Conservation (phyloP, 345 rosid genomes). For the Raphanus sativus region DNA sequence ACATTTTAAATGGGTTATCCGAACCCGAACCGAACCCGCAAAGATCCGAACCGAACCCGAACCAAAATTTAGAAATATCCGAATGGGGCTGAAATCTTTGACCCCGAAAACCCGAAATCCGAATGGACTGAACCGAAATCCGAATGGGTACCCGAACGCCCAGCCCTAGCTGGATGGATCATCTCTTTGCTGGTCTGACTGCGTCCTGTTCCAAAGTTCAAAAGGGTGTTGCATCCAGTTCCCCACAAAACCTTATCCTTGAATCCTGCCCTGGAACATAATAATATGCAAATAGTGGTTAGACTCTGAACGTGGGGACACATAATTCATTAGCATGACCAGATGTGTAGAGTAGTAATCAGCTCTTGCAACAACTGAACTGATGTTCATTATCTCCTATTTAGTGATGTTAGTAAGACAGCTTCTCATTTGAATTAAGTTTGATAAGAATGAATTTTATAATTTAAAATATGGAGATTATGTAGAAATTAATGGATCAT, state of each 20-base stretch:
- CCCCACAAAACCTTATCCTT: constrained; percentile 91
- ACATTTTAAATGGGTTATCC: too few relatives aligned
- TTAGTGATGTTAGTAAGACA: background rate
- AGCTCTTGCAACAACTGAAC: background rate
- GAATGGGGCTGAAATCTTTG: too few relatives aligned
- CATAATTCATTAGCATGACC: background rate
- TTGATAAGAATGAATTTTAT: too few relatives aligned
- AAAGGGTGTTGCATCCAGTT: constrained; percentile 83
- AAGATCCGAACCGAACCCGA: too few relatives aligned
- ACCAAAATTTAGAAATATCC: too few relatives aligned
- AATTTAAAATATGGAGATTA: too few relatives aligned
- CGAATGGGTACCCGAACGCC: too few relatives aligned
- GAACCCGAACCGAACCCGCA: too few relatives aligned
- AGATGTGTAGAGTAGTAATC: background rate
- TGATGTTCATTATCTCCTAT: background rate
- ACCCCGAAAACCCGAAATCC: too few relatives aligned
- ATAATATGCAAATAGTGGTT: background rate
- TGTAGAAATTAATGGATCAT: too few relatives aligned
- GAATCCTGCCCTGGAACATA: constrained; percentile 77
- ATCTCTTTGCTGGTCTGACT: constrained; percentile 67
- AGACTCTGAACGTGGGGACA: constrained; percentile 6
- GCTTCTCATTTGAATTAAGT: background rate
- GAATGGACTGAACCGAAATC: too few relatives aligned
- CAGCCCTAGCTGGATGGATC: constrained; percentile 51
- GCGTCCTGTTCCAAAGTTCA: constrained; percentile 84